Percentiles rank a stretch among this genome's conserved stretches.
Conservation (phyloP, 1,284 basidiomycete genomes). For the Meira miltonrushii region DNA sequence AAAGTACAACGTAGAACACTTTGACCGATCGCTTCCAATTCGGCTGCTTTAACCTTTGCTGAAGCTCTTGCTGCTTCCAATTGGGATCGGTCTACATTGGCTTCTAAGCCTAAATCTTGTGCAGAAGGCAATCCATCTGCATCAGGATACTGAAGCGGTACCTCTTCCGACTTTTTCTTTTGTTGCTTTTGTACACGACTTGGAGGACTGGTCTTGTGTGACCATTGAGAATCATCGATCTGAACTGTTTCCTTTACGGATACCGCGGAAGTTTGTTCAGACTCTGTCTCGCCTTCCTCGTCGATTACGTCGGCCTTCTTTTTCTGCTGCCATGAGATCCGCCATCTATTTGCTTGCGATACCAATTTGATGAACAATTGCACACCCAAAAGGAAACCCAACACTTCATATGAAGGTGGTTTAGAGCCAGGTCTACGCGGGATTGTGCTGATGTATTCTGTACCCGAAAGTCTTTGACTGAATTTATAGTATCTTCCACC, state of each 20-base stretch:
- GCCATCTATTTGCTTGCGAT: conserved; percentile 19
- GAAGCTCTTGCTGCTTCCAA: conserved; percentile 14
- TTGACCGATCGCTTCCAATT: conserved; percentile 19
- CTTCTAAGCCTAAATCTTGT: conserved; percentile 8
- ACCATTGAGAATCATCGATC: conserved; percentile 17
- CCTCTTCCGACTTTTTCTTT: neutral
- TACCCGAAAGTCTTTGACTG: conserved; percentile 49
- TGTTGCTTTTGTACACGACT: neutral
- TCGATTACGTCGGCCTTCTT: conserved; percentile 11
- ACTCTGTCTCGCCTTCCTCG: conserved; percentile 5
- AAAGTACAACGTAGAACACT: conserved; percentile 49
- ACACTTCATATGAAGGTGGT: conserved; percentile 52
- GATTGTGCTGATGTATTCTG: conserved; percentile 41
- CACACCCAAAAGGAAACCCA: conserved; percentile 50
- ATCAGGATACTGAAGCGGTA: conserved; percentile 21
- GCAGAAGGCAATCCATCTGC: conserved; percentile 14
- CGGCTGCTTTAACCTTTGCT: conserved; percentile 19
- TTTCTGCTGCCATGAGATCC: conserved; percentile 13
- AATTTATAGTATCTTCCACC: conserved; percentile 52
- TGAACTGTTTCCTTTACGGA: conserved; percentile 16
- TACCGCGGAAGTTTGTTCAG: conserved; percentile 6
- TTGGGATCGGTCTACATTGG: conserved; percentile 3
- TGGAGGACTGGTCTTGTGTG: conserved; percentile 6
- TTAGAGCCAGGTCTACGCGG: conserved; percentile 25
- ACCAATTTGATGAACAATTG: conserved; percentile 47